Percentiles rank a stretch among this genome's conserved stretches.
Evolutionary conservation across 495 filamentous ascomycete genomes (phyloP).

Genomic region (Penicillium odoratum): DNA sequence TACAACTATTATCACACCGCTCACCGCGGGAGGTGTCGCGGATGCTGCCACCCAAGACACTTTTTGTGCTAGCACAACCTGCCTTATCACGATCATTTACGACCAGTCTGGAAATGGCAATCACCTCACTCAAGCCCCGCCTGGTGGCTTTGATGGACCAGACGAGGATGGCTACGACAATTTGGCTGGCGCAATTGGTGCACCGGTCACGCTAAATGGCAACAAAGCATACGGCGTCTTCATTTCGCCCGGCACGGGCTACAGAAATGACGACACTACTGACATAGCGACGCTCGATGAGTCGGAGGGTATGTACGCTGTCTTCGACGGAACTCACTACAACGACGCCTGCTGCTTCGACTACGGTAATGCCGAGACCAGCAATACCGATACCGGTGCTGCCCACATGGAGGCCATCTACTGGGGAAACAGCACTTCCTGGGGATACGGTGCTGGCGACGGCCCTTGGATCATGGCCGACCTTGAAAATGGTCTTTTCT

Average conservation of each 20-base stretch:
- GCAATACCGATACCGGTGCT: slow-evolving; percentile 52
- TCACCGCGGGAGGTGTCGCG: slow-evolving; percentile 55
- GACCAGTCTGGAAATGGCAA: slow-evolving; percentile 60
- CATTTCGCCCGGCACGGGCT: slow-evolving; percentile 54
- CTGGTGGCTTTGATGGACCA: slow-evolving; percentile 53
- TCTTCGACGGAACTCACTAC: slow-evolving; percentile 61
- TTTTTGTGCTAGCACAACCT: slow-evolving; percentile 58
- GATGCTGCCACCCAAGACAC: slow-evolving; percentile 56
- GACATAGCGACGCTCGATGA: slow-evolving; percentile 54
- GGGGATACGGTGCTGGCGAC: slow-evolving; percentile 52
- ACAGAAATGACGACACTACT: slow-evolving; percentile 50
- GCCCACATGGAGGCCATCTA: slow-evolving; percentile 65
- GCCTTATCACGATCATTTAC: slow-evolving; percentile 59
- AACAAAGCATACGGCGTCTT: slow-evolving; percentile 61
- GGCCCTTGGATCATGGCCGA: slow-evolving; percentile 64
- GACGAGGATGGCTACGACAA: slow-evolving; percentile 56
- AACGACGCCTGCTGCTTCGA: slow-evolving; percentile 61
- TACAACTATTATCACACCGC: slow-evolving; percentile 47
- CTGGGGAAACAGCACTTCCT: slow-evolving; percentile 48
- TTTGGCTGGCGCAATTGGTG: slow-evolving; percentile 54
- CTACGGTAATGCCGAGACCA: slow-evolving; percentile 61
- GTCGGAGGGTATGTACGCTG: slow-evolving; percentile 59
- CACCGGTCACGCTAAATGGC: slow-evolving; percentile 57
- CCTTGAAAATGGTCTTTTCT: slow-evolving; percentile 61
- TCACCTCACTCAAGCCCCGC: slow-evolving; percentile 57